Base-by-base conservation (phyloP, 176 grass and related monocot genomes). In the Lolium rigidum region DNA sequence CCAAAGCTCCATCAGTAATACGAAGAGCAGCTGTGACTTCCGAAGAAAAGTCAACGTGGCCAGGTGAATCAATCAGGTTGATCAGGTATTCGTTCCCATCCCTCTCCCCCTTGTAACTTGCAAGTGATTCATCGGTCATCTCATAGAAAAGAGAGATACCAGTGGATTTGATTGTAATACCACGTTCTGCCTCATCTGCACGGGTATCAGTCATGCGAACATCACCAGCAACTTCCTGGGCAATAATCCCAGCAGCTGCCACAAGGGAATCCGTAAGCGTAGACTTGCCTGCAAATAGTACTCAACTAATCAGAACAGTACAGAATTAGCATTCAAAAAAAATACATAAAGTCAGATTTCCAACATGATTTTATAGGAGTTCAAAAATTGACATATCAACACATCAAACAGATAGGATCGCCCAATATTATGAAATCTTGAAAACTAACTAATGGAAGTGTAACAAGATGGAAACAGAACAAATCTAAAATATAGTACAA, bases 221-320 rank as follows among this genome's bases (percentile, higher is more conserved):
- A 92, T 97, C 94, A 54, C 94, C 91, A 25, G 94, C 89, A 86
- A 88, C 87, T 84, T 97, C 94, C 54, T 97, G 91, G 11, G 94
- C 91, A 78, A 92, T 95, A 76, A 92, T 97, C 57, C 92, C 89
- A 90, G 92, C 94, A 82, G 89, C 94, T 58, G 89, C 89, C 82
- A 97, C 92, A 3, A 97, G 90, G 31, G 91, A 97, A 77, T 97
- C 94, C 0, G 91, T 94, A 50, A 97, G 87, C 2, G 91, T 97
- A 63, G 91, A 93, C 69, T 97, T 97, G 49, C 91, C 94, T 97
- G 92, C 26, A 74, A 18, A 70, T 7, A 65, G 60, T 14, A 49
- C 17, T 59, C n/a, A 86, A 13, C 39, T 59, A 14, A 5, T 63
- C 22, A 75, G 67, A 4, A 73, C 13, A 62, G 58, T 44, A 7